Evolutionary conservation across 345 rosid genomes (phyloP), one percentile per base, ranked within the genome.

Genomic region (Arabidopsis suecica): DNA sequence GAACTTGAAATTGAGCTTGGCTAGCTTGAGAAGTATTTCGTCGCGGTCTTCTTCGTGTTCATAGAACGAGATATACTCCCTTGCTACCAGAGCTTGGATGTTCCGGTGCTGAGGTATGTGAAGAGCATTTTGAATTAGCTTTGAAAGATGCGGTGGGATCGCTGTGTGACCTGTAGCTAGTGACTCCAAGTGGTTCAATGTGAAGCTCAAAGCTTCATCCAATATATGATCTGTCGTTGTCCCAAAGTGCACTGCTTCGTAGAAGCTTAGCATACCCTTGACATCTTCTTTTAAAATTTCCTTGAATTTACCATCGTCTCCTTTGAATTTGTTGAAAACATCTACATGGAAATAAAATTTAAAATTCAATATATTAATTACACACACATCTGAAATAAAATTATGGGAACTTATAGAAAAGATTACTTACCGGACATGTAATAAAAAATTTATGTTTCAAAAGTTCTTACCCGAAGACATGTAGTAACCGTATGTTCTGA

Each of bases 251-350:
- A 82, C 50, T 5, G 84, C 84, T 82, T 84, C 83, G 30, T 82
- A 80, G 33, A 84, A 63, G 48, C 83, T 78, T 60, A 82, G 23
- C 28, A 82, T 71, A 4, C 81, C 84, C 23, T 78, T 74, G 20
- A 59, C 18, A 71, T 85, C 86, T 2, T 61, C 20, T 18, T 4
- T 6, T 13, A 71, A 30, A 42, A 6, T n/a, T 14, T 38, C 59
- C 30, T 72, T 72, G 70, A 82, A 77, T 2, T 48, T 49, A 0
- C 68, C 79, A 25, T 74, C 44, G 0, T 75, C 11, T 23, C 67
- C 82, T 68, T 56, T 72, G 66, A 82, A 82, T 40, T 25, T 61
- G 0, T 70, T 69, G 64, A 84, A 82, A 10, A 75, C 81, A 69
- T 80, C 85, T 76, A 38, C 36, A 51, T 67, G 38, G 0, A 75